Conservation (phyloP, 1,139 yeast genomes). For the Pneumocystis murina region DNA sequence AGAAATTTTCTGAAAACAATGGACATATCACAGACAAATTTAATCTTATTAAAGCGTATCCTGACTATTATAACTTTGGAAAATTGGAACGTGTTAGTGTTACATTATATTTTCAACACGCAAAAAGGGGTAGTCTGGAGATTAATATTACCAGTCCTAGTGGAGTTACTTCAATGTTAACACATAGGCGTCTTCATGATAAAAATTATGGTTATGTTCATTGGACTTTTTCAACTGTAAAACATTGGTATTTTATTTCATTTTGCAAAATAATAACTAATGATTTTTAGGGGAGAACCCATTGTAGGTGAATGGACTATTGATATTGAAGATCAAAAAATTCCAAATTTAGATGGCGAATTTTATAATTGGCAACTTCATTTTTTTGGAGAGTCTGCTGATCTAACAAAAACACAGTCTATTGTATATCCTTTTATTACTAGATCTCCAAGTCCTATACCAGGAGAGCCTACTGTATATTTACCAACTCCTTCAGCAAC, state of each 20-base stretch:
- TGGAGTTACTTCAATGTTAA: constrained; percentile 61
- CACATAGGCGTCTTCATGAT: constrained; percentile 55
- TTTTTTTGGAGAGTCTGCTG: not conserved
- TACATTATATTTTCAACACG: constrained; percentile 53
- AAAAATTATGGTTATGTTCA: constrained; percentile 34
- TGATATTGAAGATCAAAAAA: constrained; percentile 38
- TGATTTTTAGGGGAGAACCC: constrained; percentile 38
- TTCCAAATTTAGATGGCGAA: constrained; percentile 5
- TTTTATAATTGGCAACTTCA: not conserved
- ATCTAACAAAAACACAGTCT: not conserved
- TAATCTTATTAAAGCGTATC: constrained; percentile 34
- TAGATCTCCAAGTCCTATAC: not conserved
- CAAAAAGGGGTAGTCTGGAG: constrained; percentile 60
- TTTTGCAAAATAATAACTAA: not conserved
- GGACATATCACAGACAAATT: constrained; percentile 30
- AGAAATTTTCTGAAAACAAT: constrained; percentile 18
- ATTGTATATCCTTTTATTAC: not conserved
- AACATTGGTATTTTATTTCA: constrained; percentile 51
- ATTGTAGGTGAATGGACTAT: constrained; percentile 77
- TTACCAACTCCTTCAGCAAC: too few relatives aligned
- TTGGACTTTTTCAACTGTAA: constrained; percentile 97
- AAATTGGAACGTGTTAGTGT: constrained; percentile 77
- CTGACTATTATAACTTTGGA: constrained; percentile 46
- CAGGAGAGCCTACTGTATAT: too few relatives aligned
- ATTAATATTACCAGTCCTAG: constrained; percentile 57